Evolutionary conservation across 805 yeast species (phyloP), one percentile per base, ranked within the genome.

Genomic region (Metschnikowia henanensis): DNA sequence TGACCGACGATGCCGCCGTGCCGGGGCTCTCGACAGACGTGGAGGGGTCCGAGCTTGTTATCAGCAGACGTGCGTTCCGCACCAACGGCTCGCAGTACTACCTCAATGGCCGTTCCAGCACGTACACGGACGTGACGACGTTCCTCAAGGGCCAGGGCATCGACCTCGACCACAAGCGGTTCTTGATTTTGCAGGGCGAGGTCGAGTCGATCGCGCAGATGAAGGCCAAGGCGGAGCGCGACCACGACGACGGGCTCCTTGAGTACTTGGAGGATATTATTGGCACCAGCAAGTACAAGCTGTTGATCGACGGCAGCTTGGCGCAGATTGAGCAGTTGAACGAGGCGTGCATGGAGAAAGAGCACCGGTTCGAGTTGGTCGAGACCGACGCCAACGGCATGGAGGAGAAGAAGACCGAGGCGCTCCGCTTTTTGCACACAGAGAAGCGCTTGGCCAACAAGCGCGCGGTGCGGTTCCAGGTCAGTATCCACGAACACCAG

Each of bases 181-280:
- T 94, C 57, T 74, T 94, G 55, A 95, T 94, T 59, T 70, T 94
- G 35, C 99, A 94, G 66, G 99, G 99, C 61, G 99, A 94, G 62
- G 99, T 94, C 33, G 99, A 94, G 68, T 84, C 91, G 52, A 94
- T 94, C 58, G 97, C 99, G 0, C 97, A 94, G 62, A 95, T 94
- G 99, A 92, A 92, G 60, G 87, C 99, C 9, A 94, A 92, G 59
- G 98, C 97, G 0, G 97, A 94, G 57, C 79, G 74, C 39, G 96
- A 88, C 41, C 81, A 81, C 51, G 98, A 92, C 56, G 98, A 94
- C 60, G 99, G 99, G 0, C 70, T 94, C 21, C 66, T 94, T 30
- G 99, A 95, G 59, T 94, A 94, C 60, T 67, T 94, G 47, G 99
- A 94, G 60, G 99, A 95, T 68, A 92, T 94, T 37, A 94, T 95